Base-by-base conservation (phyloP, 371 early-diverging fungal species). In the Mucor sp. region DNA sequence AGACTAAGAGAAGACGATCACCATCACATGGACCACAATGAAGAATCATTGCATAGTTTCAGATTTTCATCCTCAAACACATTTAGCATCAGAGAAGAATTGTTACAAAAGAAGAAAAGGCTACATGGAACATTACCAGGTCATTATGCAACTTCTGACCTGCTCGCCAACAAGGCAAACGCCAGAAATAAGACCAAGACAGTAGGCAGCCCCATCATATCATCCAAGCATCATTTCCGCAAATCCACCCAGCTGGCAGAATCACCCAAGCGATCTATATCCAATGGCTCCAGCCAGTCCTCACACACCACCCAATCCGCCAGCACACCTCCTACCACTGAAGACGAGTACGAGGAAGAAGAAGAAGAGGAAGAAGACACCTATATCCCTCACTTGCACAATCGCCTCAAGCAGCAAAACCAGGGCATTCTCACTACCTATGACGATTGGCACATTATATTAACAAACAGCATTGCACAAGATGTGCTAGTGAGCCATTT, bases 351-450 rank as follows among this genome's bases (percentile, higher is more conserved):
- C 17, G 56, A 64, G 3, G 32, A 64, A 9, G 56, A 56, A 4
- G 37, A 57, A n/a, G 58, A 58, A 19, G 56, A 67, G 6, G 30
- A 30, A 21, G 67, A 60, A 30, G 62, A 67, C 14, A 19, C 43
- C 25, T 60, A 67, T 25, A 68, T 74, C 8, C 70, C 87, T 37
- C 87, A 89, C 62, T 83, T 68, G 15, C 69, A 68, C 21, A 63
- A 68, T 23, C 47, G 69, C 25, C 28, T 63, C 25, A 68, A 86
- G 62, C 89, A 88, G 5, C 86, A 85, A 60, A 84, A 80, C 48
- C 87, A 90, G 63, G 90, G 88, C 32, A 89, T 88, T 58, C 70
- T 89, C 21, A 89, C 90, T 5, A 89, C 89, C 0, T 80, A 88
- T 67, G 79, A 80, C 37, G 77, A 86, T 57, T 83, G 85, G 78